Percentiles rank a stretch among this genome's conserved stretches.
Evolutionary conservation across 2,329 filamentous ascomycete species (phyloP).

Genomic region (Fusarium dlaminii): DNA sequence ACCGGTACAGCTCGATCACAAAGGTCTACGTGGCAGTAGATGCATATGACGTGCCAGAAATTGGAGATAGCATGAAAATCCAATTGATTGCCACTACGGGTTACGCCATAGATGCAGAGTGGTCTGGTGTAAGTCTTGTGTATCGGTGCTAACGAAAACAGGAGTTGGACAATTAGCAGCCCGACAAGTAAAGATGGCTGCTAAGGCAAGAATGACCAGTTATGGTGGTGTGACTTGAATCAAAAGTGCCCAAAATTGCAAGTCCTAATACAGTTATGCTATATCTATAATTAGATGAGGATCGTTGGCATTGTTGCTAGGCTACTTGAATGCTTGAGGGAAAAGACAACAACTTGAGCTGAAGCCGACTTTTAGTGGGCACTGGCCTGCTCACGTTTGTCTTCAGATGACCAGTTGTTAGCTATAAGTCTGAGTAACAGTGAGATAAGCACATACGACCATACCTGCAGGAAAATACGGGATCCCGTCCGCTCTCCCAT

Average conservation of each 20-base stretch:
- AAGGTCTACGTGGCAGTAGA: not conserved
- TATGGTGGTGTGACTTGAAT: accelerated
- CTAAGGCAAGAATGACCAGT: not conserved
- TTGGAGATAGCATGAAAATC: not conserved
- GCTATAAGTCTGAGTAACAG: accelerated
- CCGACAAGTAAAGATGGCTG: accelerated
- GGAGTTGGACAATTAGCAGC: not conserved
- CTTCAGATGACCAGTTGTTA: accelerated
- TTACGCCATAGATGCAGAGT: not conserved
- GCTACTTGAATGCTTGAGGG: accelerated
- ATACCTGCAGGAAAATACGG: conserved; percentile 6
- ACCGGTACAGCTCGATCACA: not conserved
- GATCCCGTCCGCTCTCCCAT: conserved; percentile 8
- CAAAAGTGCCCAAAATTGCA: not conserved
- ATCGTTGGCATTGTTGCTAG: accelerated
- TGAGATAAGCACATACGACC: not conserved
- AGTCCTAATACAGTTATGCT: accelerated
- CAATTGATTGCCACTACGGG: accelerated
- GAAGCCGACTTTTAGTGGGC: not conserved
- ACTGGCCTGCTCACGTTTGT: not conserved
- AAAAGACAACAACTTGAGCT: not conserved
- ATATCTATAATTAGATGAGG: accelerated
- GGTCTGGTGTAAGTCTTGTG: not conserved
- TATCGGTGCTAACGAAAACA: not conserved
- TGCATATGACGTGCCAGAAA: not conserved